A percentile compares a stretch with the other conserved stretches of the same genome.
phyloP scores from a whole-genome alignment of 805 yeast genomes.

The Yamadazyma sp. region DNA sequence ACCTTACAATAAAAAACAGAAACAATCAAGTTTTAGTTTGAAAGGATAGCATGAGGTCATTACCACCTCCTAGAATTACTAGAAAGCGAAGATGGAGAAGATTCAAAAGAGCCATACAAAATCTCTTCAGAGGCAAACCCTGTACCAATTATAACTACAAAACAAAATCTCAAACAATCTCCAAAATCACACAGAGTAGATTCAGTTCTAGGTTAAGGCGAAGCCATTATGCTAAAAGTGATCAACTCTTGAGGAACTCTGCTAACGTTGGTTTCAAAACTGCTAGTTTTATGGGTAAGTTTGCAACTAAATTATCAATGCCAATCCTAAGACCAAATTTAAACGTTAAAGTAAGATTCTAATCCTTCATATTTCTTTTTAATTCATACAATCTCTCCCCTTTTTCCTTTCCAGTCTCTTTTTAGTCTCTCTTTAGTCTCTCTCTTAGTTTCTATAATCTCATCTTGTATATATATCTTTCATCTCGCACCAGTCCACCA shows the following conservation, averaged over 20 bases:
- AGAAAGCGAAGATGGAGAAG: conserved; percentile 29
- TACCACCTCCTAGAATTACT: conserved; percentile 36
- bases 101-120: conserved; percentile 24
- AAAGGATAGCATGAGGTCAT: conserved; percentile 40
- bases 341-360: no score
- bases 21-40: no score
- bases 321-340: conserved; percentile 15
- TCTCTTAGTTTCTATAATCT: no score
- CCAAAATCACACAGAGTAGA: conserved; percentile 26
- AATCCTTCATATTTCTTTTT: no score
- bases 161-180: conserved; percentile 15
- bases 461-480: no score
- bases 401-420: no score
- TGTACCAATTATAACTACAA: conserved; percentile 13
- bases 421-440: no score
- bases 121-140: conserved; percentile 29
- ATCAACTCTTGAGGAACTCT: conserved; percentile 15
- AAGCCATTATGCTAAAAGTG: conserved; percentile 12
- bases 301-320: conserved; percentile 18
- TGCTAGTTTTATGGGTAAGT: conserved; percentile 18
- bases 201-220: conserved; percentile 18
- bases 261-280: conserved; percentile 18
- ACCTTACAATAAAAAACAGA: no score
- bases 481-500: no score
- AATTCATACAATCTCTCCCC: no score